Percentiles rank a stretch among this genome's conserved stretches.
Conservation (phyloP, 257 asterid genomes). For the Craterostigma plantagineum region DNA sequence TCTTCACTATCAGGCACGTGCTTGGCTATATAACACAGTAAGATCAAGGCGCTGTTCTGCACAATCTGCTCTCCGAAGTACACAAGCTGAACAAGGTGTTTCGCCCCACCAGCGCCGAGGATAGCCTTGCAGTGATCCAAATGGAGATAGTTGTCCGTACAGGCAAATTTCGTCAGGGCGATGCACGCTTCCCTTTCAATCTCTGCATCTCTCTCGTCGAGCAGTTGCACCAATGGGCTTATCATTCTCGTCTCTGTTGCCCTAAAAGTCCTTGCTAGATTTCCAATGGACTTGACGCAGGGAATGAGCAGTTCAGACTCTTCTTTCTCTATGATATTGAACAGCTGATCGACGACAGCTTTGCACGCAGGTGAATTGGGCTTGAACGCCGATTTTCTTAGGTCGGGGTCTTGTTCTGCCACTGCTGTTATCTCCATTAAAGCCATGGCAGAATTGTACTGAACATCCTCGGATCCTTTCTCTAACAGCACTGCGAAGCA, state of each 20-base stretch:
- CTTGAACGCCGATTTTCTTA: conserved; percentile 46
- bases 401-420: conserved; percentile 43
- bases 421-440: conserved; percentile 63
- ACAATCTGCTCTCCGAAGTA: conserved; percentile 51
- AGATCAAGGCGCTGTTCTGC: conserved; percentile 27
- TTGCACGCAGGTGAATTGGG: conserved; percentile 67
- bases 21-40: conserved; percentile 32
- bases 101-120: conserved; percentile 38
- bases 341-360: conserved; percentile 48
- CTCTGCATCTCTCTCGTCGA: conserved; percentile 42
- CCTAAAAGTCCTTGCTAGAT: conserved; percentile 45
- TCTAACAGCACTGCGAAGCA: conserved; percentile 61
- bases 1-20: conserved; percentile 65
- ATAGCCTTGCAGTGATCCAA: conserved; percentile 50
- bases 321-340: conserved; percentile 20
- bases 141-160: conserved; percentile 33
- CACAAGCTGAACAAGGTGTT: conserved; percentile 49
- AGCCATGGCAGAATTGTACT: conserved; percentile 64
- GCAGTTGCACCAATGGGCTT: conserved; percentile 32
- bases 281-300: conserved; percentile 41
- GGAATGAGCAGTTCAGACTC: conserved; percentile 45
- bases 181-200: conserved; percentile 35
- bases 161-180: conserved; percentile 40
- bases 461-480: conserved; percentile 51
- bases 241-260: conserved; percentile 58